phyloP scores from a whole-genome alignment of 2,329 filamentous ascomycete genomes.

The Ophiocordyceps robertsii region DNA sequence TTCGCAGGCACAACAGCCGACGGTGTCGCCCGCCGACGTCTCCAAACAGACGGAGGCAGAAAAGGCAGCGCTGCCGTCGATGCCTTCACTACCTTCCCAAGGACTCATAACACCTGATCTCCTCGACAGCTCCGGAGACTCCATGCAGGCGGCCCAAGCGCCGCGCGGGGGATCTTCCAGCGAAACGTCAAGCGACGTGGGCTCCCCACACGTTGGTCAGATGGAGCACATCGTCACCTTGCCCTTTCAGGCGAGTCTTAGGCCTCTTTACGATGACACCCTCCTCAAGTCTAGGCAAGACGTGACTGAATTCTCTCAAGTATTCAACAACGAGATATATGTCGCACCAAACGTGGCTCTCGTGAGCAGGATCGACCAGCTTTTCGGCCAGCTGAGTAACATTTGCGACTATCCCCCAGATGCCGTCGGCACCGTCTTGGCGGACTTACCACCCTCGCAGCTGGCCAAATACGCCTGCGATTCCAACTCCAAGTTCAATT shows the following conservation, averaged over 20 bases:
- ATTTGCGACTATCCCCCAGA: conserved; percentile 45
- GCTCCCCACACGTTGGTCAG: conserved; percentile 1
- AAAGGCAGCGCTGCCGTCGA: conserved; percentile 7
- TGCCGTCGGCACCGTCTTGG: conserved; percentile 27
- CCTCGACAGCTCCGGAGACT: conserved; percentile 10
- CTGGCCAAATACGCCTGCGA: conserved; percentile 39
- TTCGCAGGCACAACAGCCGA: conserved; percentile 13
- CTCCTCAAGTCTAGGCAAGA: conserved; percentile 28
- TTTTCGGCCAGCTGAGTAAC: conserved; percentile 37
- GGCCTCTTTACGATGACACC: conserved; percentile 37
- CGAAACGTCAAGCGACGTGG: conserved; percentile 7
- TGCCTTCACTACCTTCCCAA: conserved; percentile 9
- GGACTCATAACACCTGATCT: conserved; percentile 6
- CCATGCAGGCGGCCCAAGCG: conserved; percentile 13
- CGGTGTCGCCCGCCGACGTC: conserved; percentile 25
- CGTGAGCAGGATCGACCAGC: conserved; percentile 31
- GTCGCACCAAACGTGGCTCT: conserved; percentile 24
- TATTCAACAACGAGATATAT: conserved; percentile 26
- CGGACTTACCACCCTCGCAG: conserved; percentile 23
- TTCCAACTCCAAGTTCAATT: conserved; percentile 47
- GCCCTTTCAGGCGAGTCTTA: conserved; percentile 38
- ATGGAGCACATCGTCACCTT: conserved; percentile 40
- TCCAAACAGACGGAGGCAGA: conserved; percentile 14
- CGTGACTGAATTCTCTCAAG: conserved; percentile 30
- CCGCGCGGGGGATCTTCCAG: conserved; percentile 10